Evolutionary conservation across 257 asterid species (phyloP), one percentile per base, ranked within the genome.

Genomic region (Solanum clarkiae): DNA sequence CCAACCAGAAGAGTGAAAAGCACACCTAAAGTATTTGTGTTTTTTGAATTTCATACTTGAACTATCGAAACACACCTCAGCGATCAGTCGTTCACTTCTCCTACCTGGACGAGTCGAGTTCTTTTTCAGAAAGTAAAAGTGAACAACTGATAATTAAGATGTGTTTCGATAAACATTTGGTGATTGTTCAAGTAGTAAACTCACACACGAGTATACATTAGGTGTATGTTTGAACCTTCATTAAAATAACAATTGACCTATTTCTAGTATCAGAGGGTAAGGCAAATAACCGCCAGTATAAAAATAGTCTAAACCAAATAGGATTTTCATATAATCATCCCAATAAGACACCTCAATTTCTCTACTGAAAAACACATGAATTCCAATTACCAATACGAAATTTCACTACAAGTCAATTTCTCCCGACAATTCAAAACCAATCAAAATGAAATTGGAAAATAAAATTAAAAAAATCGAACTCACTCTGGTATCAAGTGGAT

Each of bases 401-500:
- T 29, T 66, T 2, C 13, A 63, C 42, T 22, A 22, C 40, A 22
- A 12, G 16, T n/a, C 8, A 0, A 60, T 60, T 60, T 60, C 68
- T 7, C 68, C 10, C 32, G 10, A 60, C 68, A 60, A n/a, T 22
- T 22, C 8, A 14, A 60, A 44, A 60, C n/a, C 45, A 66, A 66
- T 66, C 49, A 32, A 7, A 68, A 68, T 18, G 42, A 68, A 16
- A 69, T 14, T 14, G 20, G 20, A n/a, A 29, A 80, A 72, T 45
- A 5, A 47, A 22, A 80, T 68, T 45, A 4, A 47, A 8, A 56
- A 80, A 56, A 80, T 7, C 6, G 82, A 24, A 92, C 99, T 88
- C 22, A 97, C 99, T 86, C 98, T 91, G 84, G 92, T 87, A 88
- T 97, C 99, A 86, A 97, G 98, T 80, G 99, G 99, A 90, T 97